phyloP scores from a whole-genome alignment of 176 grass and related monocot genomes.

The Ananas comosus region DNA sequence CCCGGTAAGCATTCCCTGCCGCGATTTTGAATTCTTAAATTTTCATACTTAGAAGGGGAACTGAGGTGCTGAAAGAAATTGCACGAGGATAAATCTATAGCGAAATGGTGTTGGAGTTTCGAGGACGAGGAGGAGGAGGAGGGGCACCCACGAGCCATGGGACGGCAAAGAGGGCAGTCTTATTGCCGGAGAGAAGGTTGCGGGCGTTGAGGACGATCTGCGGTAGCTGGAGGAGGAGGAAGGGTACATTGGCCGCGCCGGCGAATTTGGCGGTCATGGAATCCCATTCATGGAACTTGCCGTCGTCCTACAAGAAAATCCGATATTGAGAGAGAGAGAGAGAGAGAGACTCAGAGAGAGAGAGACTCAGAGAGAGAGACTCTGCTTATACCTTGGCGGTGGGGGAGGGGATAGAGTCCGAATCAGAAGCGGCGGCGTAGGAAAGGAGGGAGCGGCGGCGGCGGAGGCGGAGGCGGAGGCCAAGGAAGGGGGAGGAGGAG shows the following conservation, averaged over 20 bases:
- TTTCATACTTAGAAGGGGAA: too few species aligned
- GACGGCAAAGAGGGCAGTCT: constrained; percentile 72
- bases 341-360: neutral
- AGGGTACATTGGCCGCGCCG: constrained; percentile 67
- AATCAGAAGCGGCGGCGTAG: constrained; percentile 20
- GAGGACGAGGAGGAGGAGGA: neutral
- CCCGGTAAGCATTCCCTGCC: constrained; percentile 90
- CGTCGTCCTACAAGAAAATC: constrained; percentile 16
- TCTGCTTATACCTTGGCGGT: constrained; percentile 13
- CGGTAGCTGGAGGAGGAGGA: constrained; percentile 95
- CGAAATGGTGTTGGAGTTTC: neutral
- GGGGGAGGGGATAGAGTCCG: neutral
- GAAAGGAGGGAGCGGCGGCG: constrained; percentile 16
- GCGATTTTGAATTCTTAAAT: too few species aligned
- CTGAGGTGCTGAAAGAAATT: too few species aligned
- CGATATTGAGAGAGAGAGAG: too few species aligned
- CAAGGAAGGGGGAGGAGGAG: constrained; percentile 1
- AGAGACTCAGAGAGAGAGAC: neutral
- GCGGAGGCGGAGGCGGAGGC: constrained; percentile 18
- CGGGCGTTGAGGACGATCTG: constrained; percentile 94
- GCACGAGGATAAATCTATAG: too few species aligned
- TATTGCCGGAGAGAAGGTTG: constrained; percentile 89
- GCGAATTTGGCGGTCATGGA: constrained; percentile 71
- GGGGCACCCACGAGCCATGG: constrained; percentile 67
- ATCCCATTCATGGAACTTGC: constrained; percentile 71